Base-by-base conservation (phyloP, 441 rosid species). In the Lepidium campestre region DNA sequence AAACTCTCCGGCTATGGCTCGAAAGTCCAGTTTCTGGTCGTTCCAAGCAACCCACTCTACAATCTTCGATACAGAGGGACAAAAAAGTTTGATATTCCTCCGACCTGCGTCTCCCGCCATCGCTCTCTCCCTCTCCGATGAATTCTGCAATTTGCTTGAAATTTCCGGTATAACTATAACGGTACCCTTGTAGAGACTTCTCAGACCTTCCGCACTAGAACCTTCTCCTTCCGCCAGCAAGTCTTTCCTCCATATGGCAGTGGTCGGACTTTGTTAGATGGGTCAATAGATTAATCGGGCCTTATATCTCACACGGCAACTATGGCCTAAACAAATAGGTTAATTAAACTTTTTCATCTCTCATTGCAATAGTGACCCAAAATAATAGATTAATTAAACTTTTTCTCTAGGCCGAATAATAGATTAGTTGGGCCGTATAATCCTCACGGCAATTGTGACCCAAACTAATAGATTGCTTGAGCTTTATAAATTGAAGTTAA, bases 1-100 rank as follows among this genome's bases (percentile, higher is more conserved):
- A 50, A 90, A 90, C 14, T 75, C 75, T 19, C 80, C 68, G 48
- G 91, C 87, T 14, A 93, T 83, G 11, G 82, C 82, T 12, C 85
- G 85, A 22, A 93, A 62, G 85, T 90, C 95, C 0, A 90, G 80
- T 48, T 67, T 82, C 76, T 86, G 81, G 19, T 85, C 87, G 8
- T 74, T 88, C 78, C 81, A 74, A 23, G 82, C 83, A 62, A 57
- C 75, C 34, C 78, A 63, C 5, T 76, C 66, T 9, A 79, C 79
- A 4, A 69, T 57, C 78, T 75, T 83, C n/a, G 86, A 79, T 12
- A 75, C 67, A 3, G 84, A 78, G 1, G 93, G 96, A 32, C 97
- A 87, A 10, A 66, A 77, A 32, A 90, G 86, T 67, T 66, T 83
- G 73, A 93, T 72, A 31, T 69, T 81, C 45, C 77, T 82, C 41